Conservation (phyloP, 768 basidiomycete genomes). For the Coprinellus micaceus region DNA sequence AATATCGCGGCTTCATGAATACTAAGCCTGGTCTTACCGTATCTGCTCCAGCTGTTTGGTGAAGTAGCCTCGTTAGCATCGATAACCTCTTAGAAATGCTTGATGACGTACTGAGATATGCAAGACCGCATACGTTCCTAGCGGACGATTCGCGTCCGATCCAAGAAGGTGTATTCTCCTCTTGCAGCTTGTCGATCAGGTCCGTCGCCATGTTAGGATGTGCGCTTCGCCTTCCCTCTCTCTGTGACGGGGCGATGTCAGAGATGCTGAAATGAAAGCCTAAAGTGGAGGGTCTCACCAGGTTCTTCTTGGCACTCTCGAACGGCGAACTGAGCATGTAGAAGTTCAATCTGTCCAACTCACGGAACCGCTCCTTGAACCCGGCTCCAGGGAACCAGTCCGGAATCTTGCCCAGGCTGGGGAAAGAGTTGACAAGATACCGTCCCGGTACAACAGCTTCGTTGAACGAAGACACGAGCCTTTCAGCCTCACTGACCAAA, state of each 20-base stretch:
- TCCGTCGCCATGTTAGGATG: conserved; percentile 1
- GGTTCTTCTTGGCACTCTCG: conserved; percentile 1
- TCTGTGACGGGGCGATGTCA: neutral
- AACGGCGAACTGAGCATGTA: neutral
- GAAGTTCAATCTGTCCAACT: neutral
- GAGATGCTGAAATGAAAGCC: neutral
- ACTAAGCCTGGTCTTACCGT: conserved; percentile 1
- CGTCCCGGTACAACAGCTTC: conserved; percentile 2
- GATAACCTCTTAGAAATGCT: no score
- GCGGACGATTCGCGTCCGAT: neutral
- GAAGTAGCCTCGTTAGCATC: neutral
- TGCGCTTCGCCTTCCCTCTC: neutral
- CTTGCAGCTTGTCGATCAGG: conserved; percentile 4
- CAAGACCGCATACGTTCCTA: neutral
- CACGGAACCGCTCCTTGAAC: neutral
- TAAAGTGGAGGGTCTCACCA: neutral
- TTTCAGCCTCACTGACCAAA: neutral
- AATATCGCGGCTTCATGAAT: neutral
- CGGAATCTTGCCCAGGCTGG: conserved; percentile 2
- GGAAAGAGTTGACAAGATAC: conserved; percentile 4
- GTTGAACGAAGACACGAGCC: neutral
- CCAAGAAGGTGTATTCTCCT: conserved; percentile 1
- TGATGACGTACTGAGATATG: neutral
- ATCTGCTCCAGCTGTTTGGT: conserved; percentile 1
- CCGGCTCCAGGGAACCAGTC: conserved; percentile 9